Evolutionary conservation across 176 grass and related monocot species (phyloP), one percentile per base, ranked within the genome.

Genomic region (Cenchrus fungigraminus): DNA sequence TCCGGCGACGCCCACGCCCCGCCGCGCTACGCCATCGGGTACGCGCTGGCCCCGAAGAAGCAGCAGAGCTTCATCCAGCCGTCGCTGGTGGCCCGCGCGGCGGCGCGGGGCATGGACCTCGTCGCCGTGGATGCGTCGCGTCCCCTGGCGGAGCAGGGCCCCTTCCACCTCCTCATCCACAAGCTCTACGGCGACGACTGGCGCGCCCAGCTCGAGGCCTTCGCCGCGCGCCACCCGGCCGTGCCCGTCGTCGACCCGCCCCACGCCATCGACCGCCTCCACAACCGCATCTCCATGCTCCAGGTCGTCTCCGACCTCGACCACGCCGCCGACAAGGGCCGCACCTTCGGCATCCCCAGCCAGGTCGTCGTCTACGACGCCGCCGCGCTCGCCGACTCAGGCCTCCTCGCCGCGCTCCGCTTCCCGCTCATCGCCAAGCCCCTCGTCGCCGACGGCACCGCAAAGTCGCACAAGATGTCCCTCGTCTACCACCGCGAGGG

Each of bases 361-460:
- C 89, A 95, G 83, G 88, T 98, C 79, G 91, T 98, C 60, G 89
- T 98, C 65, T 88, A 94, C 73, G 95, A 97, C 73, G 80, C 86
- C 28, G 73, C 76, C n/a, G 78, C 95, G 11, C 91, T 97, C 54
- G 53, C 84, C 29, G 90, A 97, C 87, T 94, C 88, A 9, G 95
- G 87, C 46, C 78, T 88, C 70, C 84, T 97, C 56, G 95, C 85
- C 32, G 87, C 87, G 62, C 91, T 98, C 76, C 85, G 85, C 14
- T 98, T 98, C 81, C 95, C 95, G 5, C 78, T 98, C 59, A 98
- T 98, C 55, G 95, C 95, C 81, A 98, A 98, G 89, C 95, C 95
- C 17, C 87, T 98, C 53, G 85, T 95, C 79, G 92, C 89, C 61
- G 93, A 98, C 56, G 91, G 93, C 45, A 93, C 67, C 73, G 93